Base-by-base conservation (phyloP, 139 green algal genomes). In the Parachlorella kessleri region DNA sequence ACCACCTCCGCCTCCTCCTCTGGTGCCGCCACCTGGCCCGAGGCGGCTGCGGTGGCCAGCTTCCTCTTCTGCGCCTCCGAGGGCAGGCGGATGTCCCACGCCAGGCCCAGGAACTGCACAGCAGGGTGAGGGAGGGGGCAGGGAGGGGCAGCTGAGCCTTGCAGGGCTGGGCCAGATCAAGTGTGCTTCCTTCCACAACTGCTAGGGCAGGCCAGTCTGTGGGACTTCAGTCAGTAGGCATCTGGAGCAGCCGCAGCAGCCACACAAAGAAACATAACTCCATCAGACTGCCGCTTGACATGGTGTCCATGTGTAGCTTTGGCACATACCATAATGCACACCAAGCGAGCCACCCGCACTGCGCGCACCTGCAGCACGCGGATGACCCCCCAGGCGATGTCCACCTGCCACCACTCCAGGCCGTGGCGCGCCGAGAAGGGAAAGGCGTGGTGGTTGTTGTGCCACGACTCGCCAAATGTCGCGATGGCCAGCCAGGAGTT, bases 381-480 rank as follows among this genome's bases (percentile, higher is more conserved):
- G 53, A 77, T 77, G 53, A 54, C 72, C 33, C 26, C 38, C 72
- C 72, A 77, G 30, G 48, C 55, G 23, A 77, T 42, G 70, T 75
- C 70, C 41, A 75, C 70, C 70, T 97, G 93, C 89, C 89, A 93
- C 86, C 84, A 92, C 86, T 97, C 89, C n/a, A 97, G 73, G 53
- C 94, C 94, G 85, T 97, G 94, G 66, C 94, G 91, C 0, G 94
- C 94, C 6, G 81, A 91, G 83, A 89, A 94, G 82, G 94, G 88
- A 74, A 96, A 96, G 5, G 91, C 90, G 78, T 98, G 95, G 84
- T 98, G 95, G 91, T 98, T 98, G 92, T 97, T 98, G 72, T 78
- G 72, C 96, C 95, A 97, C 6, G 93, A 93, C 82, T 98, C 95
- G 28, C 95, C 95, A 76, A 95, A 98, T 0, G 95, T 94, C 32